phyloP scores from a whole-genome alignment of 1,284 basidiomycete genomes.

The Sporisorium scitamineum region DNA sequence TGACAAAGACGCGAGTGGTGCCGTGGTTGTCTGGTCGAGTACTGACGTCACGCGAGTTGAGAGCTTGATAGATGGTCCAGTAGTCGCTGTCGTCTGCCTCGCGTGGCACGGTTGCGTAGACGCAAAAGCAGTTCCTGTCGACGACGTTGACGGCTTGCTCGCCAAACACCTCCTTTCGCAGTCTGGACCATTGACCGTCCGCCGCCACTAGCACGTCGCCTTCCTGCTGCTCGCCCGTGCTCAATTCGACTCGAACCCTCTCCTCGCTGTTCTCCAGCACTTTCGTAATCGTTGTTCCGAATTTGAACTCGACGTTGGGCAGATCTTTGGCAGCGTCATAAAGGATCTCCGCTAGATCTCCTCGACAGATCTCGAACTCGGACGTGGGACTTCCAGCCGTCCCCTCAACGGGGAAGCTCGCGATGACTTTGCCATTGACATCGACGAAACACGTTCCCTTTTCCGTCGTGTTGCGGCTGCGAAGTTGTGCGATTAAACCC shows the following conservation, averaged over 20 bases:
- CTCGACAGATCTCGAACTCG: conserved; percentile 53
- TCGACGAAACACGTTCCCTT: conserved; percentile 62
- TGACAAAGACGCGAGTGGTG: conserved; percentile 22
- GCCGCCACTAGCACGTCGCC: conserved; percentile 51
- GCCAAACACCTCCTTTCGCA: conserved; percentile 42
- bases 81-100: conserved; percentile 22
- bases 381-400: conserved; percentile 21
- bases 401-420: conserved; percentile 48
- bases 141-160: conserved; percentile 7
- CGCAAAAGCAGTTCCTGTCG: conserved; percentile 21
- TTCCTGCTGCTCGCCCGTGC: conserved; percentile 22
- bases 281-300: conserved; percentile 26
- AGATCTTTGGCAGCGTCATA: conserved; percentile 24
- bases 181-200: conserved; percentile 53
- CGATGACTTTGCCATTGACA: conserved; percentile 42
- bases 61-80: conserved; percentile 32
- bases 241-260: conserved; percentile 27
- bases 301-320: conserved; percentile 31
- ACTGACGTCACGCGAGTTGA: conserved; percentile 9
- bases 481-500: conserved; percentile 59
- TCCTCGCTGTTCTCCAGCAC: conserved; percentile 31
- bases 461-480: conserved; percentile 62
- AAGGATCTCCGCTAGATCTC: conserved; percentile 48
- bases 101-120: conserved; percentile 42
- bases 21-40: conserved; percentile 52